Evolutionary conservation across 2,329 filamentous ascomycete species (phyloP).

Genomic region (Apiospora rasikravindrae): DNA sequence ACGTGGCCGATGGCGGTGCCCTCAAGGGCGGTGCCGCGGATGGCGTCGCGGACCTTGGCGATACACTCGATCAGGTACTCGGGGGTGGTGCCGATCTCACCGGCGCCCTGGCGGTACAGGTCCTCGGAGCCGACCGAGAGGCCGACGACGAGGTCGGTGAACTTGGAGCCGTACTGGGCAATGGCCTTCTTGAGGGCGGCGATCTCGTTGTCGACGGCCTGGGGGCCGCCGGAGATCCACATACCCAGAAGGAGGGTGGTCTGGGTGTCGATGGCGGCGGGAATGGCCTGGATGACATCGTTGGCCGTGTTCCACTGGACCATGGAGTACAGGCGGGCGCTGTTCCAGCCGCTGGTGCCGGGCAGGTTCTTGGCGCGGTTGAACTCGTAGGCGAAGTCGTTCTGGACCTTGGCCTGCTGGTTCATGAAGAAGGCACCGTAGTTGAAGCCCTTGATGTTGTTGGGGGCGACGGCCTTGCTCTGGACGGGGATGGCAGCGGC

Average conservation of each 20-base stretch:
- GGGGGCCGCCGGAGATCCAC: conserved; percentile 47
- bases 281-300: conserved; percentile 72
- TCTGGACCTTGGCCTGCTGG: conserved; percentile 37
- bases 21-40: conserved; percentile 43
- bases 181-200: conserved; percentile 55
- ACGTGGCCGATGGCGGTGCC: conserved; percentile 57
- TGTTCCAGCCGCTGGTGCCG: conserved; percentile 38
- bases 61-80: conserved; percentile 61
- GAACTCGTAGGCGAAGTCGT: conserved; percentile 41
- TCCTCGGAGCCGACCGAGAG: conserved; percentile 63
- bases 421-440: conserved; percentile 41
- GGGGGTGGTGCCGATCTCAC: conserved; percentile 42
- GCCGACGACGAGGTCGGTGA: conserved; percentile 54
- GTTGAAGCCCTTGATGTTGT: conserved; percentile 40
- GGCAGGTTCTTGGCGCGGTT: conserved; percentile 37
- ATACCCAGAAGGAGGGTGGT: conserved; percentile 58
- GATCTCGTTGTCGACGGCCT: conserved; percentile 54
- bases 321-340: conserved; percentile 40
- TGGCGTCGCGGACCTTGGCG: conserved; percentile 55
- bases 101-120: conserved; percentile 55
- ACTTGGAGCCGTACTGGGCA: conserved; percentile 45
- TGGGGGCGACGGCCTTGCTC: conserved; percentile 29
- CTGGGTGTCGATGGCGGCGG: conserved; percentile 58
- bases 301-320: conserved; percentile 40
- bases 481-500: background rate